phyloP scores from a whole-genome alignment of 2,329 filamentous ascomycete species.

The Monosporascus sp. region DNA sequence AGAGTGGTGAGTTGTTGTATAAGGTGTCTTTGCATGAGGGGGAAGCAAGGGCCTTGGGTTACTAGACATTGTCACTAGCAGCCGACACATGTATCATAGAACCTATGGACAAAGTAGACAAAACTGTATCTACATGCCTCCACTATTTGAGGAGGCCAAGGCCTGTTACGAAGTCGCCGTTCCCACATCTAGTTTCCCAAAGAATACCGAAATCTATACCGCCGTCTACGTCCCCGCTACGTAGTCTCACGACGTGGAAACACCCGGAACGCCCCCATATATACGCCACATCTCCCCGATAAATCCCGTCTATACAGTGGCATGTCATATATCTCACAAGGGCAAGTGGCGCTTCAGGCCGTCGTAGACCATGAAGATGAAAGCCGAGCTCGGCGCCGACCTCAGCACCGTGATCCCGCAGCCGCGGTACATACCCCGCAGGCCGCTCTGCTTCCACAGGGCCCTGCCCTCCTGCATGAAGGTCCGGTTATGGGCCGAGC shows the following conservation, averaged over 20 bases:
- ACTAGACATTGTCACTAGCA: not conserved
- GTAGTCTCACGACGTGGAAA: too few species aligned
- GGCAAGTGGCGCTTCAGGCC: conserved; percentile 68
- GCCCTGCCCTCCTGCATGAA: conserved; percentile 69
- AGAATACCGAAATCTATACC: too few species aligned
- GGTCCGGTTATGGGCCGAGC: conserved; percentile 49
- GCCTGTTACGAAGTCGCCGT: too few species aligned
- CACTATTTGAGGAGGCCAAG: too few species aligned
- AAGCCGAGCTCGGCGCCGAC: conserved; percentile 90
- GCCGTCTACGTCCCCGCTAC: too few species aligned
- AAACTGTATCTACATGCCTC: conserved; percentile 1
- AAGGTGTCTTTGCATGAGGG: not conserved
- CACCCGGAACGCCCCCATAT: not conserved
- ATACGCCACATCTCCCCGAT: not conserved
- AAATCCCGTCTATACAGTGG: conserved; percentile 7
- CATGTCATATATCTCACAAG: conserved; percentile 22
- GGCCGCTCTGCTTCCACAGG: conserved; percentile 77
- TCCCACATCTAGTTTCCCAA: too few species aligned
- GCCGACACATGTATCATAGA: too few species aligned
- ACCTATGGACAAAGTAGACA: not conserved
- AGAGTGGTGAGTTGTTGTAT: not conserved
- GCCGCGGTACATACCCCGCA: conserved; percentile 84
- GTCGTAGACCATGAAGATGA: conserved; percentile 96
- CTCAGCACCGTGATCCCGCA: conserved; percentile 90
- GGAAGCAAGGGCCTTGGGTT: not conserved